Base-by-base conservation (phyloP, 805 yeast species). In the Yamadazyma takamatsuzukensis region DNA sequence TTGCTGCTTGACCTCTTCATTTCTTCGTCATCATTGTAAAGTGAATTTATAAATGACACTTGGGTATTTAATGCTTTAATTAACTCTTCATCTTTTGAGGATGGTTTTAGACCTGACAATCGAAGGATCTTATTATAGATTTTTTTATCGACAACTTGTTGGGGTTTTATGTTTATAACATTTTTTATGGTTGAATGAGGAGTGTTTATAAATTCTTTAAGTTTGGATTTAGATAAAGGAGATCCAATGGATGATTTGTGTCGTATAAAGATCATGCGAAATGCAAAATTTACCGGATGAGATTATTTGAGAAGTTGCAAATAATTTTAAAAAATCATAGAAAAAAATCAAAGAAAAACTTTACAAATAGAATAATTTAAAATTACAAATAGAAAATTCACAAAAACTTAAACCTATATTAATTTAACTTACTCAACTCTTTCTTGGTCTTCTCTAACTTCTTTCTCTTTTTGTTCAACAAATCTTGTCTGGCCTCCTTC, bases 401-500 rank as follows among this genome's bases (percentile, higher is more conserved):
- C n/a, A n/a, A n/a, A n/a, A n/a, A n/a, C n/a, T n/a, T n/a, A n/a
- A n/a, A n/a, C 11, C 22, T 19, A 19, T 21, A 24, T 21, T 32
- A 18, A 13, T 22, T 22, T 16, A 42, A 32, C 36, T 56, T 53
- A 13, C 46, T 46, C 47, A 61, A 56, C 37, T 60, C 53, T 25
- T 51, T 49, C 56, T 80, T 78, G 49, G 78, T 70, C 72, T 83
- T 80, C 30, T 75, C 79, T 34, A 87, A 64, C 55, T 76, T 78
- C 61, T 75, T 76, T 61, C 72, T 80, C 76, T 83, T 83, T 60
- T 74, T 72, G 50, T 74, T 68, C 56, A 84, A 68, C 33, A 70
- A 74, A 37, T 81, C 83, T 51, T 77, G 76, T 63, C 90, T 79
- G 32, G 72, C 72, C 53, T 84, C 87, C 67, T 85, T 83, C 75